Evolutionary conservation across 305 asterid species (phyloP), one percentile per base, ranked within the genome.

Genomic region (Solanum hybrid): DNA sequence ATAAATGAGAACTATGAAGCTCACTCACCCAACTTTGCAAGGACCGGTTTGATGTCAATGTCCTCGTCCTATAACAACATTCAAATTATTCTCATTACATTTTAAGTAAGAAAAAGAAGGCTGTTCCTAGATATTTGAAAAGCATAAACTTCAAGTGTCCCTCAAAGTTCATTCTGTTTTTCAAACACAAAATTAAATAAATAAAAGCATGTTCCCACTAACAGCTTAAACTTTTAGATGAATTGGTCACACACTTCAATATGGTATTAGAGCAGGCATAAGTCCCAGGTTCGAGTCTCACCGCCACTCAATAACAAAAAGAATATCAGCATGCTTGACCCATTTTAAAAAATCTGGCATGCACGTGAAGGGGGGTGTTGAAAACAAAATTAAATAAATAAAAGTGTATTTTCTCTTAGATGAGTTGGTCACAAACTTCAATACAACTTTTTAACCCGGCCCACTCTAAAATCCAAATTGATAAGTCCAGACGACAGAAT

Each of bases 11-110:
- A 45, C 66, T 29, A 45, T 10, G 87, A 82, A 45, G 73, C 73
- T 82, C 90, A 94, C 98, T 95, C 92, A 97, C 99, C 99, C 93
- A 96, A 90, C 91, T 88, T 93, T 90, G 94, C 94, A 91, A 96
- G 97, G 89, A 96, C 91, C 66, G 95, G 94, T 51, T 92, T 95
- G 94, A 94, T 90, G 92, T 95, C 94, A 79, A 92, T 91, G 82
- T 89, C 88, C 85, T 56, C 94, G 66, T 94, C 98, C 99, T 97
- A 90, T 86, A 89, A 93, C 92, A 93, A 86, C 93, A 95, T 85
- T 88, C 79, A 91, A 87, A 87, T 87, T 89, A 87, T 90, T 89
- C 78, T 93, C 92, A 51, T 93, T 94, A 90, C 90, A 87, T 35
- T 84, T 40, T 60, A 69, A 86, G 89, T 66, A 71, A 86, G 36